A percentile compares a stretch with the other conserved stretches of the same genome.
phyloP scores from a whole-genome alignment of 495 filamentous ascomycete genomes.

The Cercophora scortea region DNA sequence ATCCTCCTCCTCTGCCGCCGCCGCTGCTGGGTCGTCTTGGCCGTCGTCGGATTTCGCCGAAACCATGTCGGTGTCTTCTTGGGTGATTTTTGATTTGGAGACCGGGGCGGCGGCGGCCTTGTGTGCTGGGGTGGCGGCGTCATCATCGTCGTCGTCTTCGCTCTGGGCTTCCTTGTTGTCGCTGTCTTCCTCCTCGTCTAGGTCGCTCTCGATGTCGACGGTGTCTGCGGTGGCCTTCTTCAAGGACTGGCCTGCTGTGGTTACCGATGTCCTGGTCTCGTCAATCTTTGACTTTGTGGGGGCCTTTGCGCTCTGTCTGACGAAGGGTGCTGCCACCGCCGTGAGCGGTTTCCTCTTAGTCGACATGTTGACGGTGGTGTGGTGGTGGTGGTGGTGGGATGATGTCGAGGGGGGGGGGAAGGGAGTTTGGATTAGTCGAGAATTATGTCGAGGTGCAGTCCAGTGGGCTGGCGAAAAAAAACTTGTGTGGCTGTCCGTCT shows the following conservation, averaged over 20 bases:
- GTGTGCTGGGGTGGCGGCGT: constrained; percentile 4
- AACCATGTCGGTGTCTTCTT: constrained; percentile 18
- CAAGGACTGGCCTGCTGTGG: constrained; percentile 14
- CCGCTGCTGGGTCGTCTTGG: constrained; percentile 1
- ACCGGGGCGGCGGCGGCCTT: background rate
- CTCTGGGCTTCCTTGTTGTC: constrained; percentile 19
- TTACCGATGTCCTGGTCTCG: constrained; percentile 64
- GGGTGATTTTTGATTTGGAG: constrained; percentile 8
- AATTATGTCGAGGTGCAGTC: no score
- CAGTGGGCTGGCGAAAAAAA: no score
- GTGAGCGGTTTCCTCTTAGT: constrained; percentile 44
- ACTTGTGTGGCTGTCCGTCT: no score
- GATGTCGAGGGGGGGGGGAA: background rate
- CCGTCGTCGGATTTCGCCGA: constrained; percentile 19
- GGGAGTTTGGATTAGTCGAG: no score
- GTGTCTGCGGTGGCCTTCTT: constrained; percentile 18
- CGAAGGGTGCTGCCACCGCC: constrained; percentile 38
- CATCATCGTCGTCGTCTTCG: constrained; percentile 13
- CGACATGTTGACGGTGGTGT: constrained; percentile 29
- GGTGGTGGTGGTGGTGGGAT: background rate
- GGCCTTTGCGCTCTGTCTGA: constrained; percentile 53
- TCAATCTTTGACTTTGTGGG: constrained; percentile 58
- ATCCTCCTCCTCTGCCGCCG: constrained; percentile 31
- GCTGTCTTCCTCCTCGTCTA: constrained; percentile 30
- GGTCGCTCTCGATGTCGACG: constrained; percentile 52